These are phyloP conservation scores for Penicillium sp. DNA, from an alignment of 2,329 filamentous ascomycete genomes.

Conservation along the genomic window DNA sequence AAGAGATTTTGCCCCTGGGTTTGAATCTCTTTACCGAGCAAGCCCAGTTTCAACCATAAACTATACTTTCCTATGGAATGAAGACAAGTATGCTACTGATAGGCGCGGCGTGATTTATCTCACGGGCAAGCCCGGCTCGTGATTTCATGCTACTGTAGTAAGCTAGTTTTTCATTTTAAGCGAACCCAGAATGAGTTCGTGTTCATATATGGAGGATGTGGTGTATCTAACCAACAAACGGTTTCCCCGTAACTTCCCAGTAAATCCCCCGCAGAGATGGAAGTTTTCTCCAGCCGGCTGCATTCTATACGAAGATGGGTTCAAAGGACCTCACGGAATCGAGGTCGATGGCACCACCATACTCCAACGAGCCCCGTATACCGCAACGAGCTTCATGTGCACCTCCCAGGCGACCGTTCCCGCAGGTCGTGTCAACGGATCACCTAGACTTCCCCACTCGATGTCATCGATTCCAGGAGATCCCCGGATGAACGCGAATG, in stretches of 20 bases:
- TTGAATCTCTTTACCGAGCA: not conserved
- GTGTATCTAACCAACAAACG: too few relatives aligned
- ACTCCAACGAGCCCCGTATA: constrained; percentile 42
- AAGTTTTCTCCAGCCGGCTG: too few relatives aligned
- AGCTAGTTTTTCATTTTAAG: constrained; percentile 49
- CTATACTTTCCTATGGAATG: too few relatives aligned
- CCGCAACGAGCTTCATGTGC: constrained; percentile 43
- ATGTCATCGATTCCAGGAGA: constrained; percentile 49
- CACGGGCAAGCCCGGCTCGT: not conserved
- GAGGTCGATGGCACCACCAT: constrained; percentile 45
- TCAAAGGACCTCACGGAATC: constrained; percentile 22
- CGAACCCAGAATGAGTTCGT: constrained; percentile 38
- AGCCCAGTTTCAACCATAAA: not conserved
- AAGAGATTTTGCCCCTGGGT: not conserved
- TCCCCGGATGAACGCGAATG: constrained; percentile 46
- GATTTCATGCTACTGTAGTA: constrained; percentile 9
- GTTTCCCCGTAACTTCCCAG: too few relatives aligned
- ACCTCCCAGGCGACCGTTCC: constrained; percentile 47
- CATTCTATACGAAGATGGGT: too few relatives aligned
- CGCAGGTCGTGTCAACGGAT: constrained; percentile 44
- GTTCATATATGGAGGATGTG: constrained; percentile 43
- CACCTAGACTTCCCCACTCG: constrained; percentile 50
- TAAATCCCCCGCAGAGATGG: too few relatives aligned
- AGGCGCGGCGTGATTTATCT: not conserved
- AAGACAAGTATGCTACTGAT: not conserved